Evolutionary conservation across 768 basidiomycete species (phyloP), one percentile per base, ranked within the genome.

Genomic region (Tubosaeta sp.): DNA sequence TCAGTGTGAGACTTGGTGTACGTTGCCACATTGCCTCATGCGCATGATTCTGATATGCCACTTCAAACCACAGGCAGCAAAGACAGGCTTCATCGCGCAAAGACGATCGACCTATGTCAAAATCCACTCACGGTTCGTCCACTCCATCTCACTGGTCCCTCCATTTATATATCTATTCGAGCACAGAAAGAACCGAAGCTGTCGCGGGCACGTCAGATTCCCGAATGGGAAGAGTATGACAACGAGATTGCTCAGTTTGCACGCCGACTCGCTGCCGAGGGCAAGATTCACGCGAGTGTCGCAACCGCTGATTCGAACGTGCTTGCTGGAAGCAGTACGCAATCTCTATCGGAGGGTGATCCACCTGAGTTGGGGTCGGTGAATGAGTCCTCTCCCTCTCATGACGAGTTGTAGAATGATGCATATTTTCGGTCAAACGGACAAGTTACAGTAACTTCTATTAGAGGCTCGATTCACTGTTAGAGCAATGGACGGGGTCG

Each of bases 1-100:
- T 31, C 46, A 92, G 91, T 98, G 95, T 66, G 95, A 98, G 76
- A 98, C 95, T 0, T 98, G 97, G 97, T 99, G 97, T 83, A 81
- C 54, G 84, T 75, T 35, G 42, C 1, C 12, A 31, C 1, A 38
- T 22, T 43, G 37, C 10, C 25, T 10, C 25, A 44, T 48, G 50
- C 2, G 19, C 9, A 13, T 31, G 14, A 33, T 25, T 37, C 49
- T 58, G 17, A 55, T 39, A 33, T 6, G 27, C 33, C 17, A 33
- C 19, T 17, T 14, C 19, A 3, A 34, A 51, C 27, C 52, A 53
- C 58, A 88, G 86, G 86, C 62, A 90, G 86, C 76, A 91, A 90
- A 66, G 88, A 92, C 60, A 76, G 91, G 37, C 70, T 93, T 0
- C 72, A 90, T 61, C 79, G 83, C 32, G 80, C 78, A n/a, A 91